Evolutionary conservation across 331 rosid species (phyloP).

Genomic region (Pyracantha coccinea): DNA sequence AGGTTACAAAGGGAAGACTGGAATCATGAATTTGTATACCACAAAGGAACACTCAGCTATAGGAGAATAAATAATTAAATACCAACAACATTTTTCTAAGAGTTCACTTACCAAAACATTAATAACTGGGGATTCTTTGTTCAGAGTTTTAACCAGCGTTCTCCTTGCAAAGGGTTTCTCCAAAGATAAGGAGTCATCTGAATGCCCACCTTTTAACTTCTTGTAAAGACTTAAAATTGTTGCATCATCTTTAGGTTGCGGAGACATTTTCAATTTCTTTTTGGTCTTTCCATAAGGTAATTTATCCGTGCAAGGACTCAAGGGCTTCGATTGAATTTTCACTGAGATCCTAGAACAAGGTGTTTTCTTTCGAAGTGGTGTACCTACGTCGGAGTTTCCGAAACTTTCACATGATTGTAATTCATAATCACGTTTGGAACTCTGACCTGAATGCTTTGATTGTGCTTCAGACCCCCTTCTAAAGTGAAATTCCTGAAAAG

Average conservation of each 20-base stretch:
- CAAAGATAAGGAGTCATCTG: not conserved
- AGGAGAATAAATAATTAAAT: not conserved
- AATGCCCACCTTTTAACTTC: not conserved
- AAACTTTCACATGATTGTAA: not conserved
- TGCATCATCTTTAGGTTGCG: not conserved
- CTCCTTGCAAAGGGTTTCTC: not conserved
- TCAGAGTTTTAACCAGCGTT: not conserved
- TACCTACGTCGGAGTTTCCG: too few relatives aligned
- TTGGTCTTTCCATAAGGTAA: not conserved
- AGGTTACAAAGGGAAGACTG: not conserved
- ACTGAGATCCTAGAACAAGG: not conserved
- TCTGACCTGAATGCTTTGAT: not conserved
- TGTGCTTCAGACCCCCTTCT: not conserved
- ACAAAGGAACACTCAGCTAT: not conserved
- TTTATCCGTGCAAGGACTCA: not conserved
- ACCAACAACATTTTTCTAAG: not conserved
- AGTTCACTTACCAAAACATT: not conserved
- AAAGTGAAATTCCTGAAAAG: not conserved
- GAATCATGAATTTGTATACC: not conserved
- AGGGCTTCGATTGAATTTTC: not conserved
- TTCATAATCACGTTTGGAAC: not conserved
- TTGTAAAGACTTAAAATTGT: not conserved
- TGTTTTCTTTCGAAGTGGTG: not conserved
- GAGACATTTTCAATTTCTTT: not conserved
- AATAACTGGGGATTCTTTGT: not conserved